Percentiles rank a stretch among this genome's conserved stretches.
Evolutionary conservation across 805 yeast species (phyloP).

Genomic region (Jamesozyma rosinii): DNA sequence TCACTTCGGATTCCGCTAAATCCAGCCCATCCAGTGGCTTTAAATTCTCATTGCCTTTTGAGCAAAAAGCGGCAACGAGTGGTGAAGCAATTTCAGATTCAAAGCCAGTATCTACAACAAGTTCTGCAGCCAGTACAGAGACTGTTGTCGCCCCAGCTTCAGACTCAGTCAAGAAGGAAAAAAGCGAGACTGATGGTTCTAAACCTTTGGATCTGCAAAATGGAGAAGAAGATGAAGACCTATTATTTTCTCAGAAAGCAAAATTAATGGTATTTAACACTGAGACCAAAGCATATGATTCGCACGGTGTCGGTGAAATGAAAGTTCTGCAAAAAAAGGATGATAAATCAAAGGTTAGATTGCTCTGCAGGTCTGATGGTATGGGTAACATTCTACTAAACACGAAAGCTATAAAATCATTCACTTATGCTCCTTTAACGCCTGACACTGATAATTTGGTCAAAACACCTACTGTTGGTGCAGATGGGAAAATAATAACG

Average conservation of each 20-base stretch:
- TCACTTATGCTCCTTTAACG: conserved; percentile 47
- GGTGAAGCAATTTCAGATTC: conserved; percentile 12
- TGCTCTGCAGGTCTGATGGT: conserved; percentile 82
- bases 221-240: conserved; percentile 79
- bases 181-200: conserved; percentile 30
- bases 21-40: conserved; percentile 23
- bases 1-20: conserved; percentile 6
- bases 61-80: conserved; percentile 15
- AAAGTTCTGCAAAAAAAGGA: conserved; percentile 56
- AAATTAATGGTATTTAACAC: conserved; percentile 57
- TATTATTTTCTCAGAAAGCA: conserved; percentile 54
- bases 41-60: conserved; percentile 29
- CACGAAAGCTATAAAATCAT: conserved; percentile 45
- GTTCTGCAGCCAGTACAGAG: conserved; percentile 8
- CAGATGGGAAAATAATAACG: conserved; percentile 51
- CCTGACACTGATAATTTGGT: conserved; percentile 57
- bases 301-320: conserved; percentile 75
- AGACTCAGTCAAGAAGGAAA: conserved; percentile 36
- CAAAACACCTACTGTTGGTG: conserved; percentile 53
- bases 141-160: conserved; percentile 19
- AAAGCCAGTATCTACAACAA: conserved; percentile 18
- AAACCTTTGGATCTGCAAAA: conserved; percentile 40
- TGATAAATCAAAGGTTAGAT: conserved; percentile 51
- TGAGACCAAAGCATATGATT: conserved; percentile 43
- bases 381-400: conserved; percentile 72